Conservation (phyloP, 2,329 filamentous ascomycete species). For the Daldinia sp. region DNA sequence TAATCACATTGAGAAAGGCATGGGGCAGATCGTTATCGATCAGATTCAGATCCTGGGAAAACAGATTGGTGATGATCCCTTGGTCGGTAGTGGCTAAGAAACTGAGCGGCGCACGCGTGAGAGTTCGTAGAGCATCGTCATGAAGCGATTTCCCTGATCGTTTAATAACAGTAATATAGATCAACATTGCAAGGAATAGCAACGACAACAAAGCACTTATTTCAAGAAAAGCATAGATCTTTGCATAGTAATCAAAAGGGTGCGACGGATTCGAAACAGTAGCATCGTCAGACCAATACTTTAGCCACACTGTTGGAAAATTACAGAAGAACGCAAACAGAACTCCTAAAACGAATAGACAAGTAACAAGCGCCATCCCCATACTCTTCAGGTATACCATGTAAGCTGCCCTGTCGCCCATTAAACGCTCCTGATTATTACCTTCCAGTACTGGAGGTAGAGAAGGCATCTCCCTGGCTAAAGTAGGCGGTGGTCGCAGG, state of each 20-base stretch:
- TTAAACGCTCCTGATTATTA: slow-evolving; percentile 31
- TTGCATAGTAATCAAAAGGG: slow-evolving; percentile 44
- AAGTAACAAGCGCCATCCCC: slow-evolving; percentile 25
- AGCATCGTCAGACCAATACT: slow-evolving; percentile 44
- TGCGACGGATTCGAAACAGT: slow-evolving; percentile 30
- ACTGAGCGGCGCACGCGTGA: slow-evolving; percentile 54
- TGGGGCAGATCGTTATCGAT: slow-evolving; percentile 55
- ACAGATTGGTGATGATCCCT: slow-evolving; percentile 55
- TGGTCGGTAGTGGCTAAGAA: slow-evolving; percentile 54
- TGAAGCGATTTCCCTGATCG: slow-evolving; percentile 41
- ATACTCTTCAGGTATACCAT: slow-evolving; percentile 46
- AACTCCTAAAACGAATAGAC: slow-evolving; percentile 32
- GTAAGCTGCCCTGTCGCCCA: slow-evolving; percentile 44
- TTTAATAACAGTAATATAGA: slow-evolving; percentile 35
- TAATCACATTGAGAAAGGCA: slow-evolving; percentile 44
- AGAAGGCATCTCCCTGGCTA: slow-evolving; percentile 10
- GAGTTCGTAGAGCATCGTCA: slow-evolving; percentile 48
- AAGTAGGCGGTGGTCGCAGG: not conserved
- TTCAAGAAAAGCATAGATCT: slow-evolving; percentile 45
- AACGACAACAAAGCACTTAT: slow-evolving; percentile 37
- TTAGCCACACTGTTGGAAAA: slow-evolving; percentile 46
- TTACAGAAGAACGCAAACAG: slow-evolving; percentile 42
- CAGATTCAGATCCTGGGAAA: slow-evolving; percentile 56
- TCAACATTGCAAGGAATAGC: slow-evolving; percentile 27
- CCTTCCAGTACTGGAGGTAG: slow-evolving; percentile 8